phyloP scores from a whole-genome alignment of 2,329 filamentous ascomycete species.

The Alternaria atra region DNA sequence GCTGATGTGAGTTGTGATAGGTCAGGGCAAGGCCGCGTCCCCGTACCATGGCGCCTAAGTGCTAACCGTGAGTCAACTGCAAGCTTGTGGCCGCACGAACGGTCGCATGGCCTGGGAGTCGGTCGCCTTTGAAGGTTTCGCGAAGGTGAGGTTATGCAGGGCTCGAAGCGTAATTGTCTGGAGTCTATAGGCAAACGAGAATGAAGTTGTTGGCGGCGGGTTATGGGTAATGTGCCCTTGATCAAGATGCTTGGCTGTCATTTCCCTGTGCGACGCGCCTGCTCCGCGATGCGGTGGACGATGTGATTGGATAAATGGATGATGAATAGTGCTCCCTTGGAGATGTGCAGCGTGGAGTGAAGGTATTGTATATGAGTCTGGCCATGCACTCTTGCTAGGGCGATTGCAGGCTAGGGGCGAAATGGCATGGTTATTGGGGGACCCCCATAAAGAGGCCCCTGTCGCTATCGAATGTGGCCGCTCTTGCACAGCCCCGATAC shows the following conservation, averaged over 20 bases:
- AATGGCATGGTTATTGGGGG: slow-evolving; percentile 13
- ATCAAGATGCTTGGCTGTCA: slow-evolving; percentile 15
- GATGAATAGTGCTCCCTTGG: slow-evolving; percentile 22
- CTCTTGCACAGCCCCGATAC: slow-evolving; percentile 28
- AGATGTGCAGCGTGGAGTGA: slow-evolving; percentile 26
- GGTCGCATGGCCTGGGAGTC: slow-evolving; percentile 24
- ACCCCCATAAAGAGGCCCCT: slow-evolving; percentile 37
- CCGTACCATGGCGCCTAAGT: slow-evolving; percentile 25
- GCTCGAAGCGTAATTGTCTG: slow-evolving; percentile 11
- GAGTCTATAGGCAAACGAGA: not conserved
- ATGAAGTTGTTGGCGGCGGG: not conserved
- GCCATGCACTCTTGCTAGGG: slow-evolving; percentile 32
- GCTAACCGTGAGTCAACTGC: slow-evolving; percentile 29
- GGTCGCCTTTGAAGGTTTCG: slow-evolving; percentile 17
- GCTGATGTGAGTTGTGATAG: slow-evolving; percentile 35
- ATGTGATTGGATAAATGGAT: slow-evolving; percentile 20
- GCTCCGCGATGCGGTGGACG: slow-evolving; percentile 9
- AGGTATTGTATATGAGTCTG: slow-evolving; percentile 31
- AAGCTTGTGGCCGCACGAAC: slow-evolving; percentile 36
- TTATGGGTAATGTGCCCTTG: slow-evolving; percentile 12
- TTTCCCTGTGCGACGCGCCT: slow-evolving; percentile 21
- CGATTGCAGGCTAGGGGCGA: slow-evolving; percentile 34
- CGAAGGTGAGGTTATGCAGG: slow-evolving; percentile 19
- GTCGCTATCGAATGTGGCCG: slow-evolving; percentile 28
- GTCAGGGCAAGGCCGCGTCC: slow-evolving; percentile 28